Conservation (phyloP, 169 alveolate genomes). For the Cryptosporidium sp. region DNA sequence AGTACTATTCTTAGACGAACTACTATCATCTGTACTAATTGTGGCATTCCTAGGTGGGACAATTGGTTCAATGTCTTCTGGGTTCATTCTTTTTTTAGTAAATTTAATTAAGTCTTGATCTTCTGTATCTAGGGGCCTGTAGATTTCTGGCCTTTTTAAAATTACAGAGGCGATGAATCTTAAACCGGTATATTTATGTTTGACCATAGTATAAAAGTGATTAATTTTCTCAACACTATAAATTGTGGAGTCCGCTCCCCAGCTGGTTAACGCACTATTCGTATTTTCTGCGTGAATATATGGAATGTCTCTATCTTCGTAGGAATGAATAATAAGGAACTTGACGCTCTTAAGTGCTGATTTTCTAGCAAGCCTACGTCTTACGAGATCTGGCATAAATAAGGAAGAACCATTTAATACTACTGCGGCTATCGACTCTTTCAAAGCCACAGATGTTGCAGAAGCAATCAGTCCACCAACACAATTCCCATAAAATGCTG, state of each 20-base stretch:
- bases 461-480: conserved; percentile 69
- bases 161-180: conserved; percentile 55
- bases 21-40: neutral
- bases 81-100: conserved; percentile 27
- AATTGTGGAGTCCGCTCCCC: conserved; percentile 26
- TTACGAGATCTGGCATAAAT: conserved; percentile 55
- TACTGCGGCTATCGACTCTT: conserved; percentile 25
- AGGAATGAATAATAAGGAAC: conserved; percentile 22
- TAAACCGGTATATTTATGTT: conserved; percentile 60
- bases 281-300: conserved; percentile 66
- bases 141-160: conserved; percentile 39
- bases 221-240: conserved; percentile 1
- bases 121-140: conserved; percentile 59
- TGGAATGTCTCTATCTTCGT: conserved; percentile 19
- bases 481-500: conserved; percentile 65
- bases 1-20: neutral
- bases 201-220: conserved; percentile 35
- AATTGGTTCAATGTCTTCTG: conserved; percentile 16
- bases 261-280: conserved; percentile 10
- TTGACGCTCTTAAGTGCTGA: conserved; percentile 7
- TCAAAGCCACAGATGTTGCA: conserved; percentile 48
- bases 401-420: conserved; percentile 60
- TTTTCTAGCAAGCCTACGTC: conserved; percentile 37
- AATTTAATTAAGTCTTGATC: conserved; percentile 13
- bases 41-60: conserved; percentile 46